Evolutionary conservation across 2,329 filamentous ascomycete species (phyloP), one percentile per base, ranked within the genome.

Genomic region (Diaporthe amygdali): DNA sequence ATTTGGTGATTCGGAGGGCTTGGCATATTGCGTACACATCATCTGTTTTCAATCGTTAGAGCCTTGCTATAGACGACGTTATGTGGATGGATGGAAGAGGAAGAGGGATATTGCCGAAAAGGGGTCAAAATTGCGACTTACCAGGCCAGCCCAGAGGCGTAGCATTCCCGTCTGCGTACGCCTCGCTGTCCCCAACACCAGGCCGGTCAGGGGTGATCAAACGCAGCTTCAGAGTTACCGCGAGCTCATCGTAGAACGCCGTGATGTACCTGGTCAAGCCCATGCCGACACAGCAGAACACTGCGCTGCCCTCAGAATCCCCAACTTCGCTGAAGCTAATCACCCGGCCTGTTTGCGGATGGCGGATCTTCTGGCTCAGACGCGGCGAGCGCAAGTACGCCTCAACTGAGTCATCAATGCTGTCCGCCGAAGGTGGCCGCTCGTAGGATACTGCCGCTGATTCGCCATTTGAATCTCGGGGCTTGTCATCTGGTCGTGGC

Each of bases 241-340:
- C 96, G 67, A 99, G 86, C 80, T 99, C 96, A 79, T 99, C 96
- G 79, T 98, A 99, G 79, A 99, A 99, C 0, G 95, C 95, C 72
- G 94, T 98, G 72, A 99, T 93, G 79, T 96, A 99, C 81, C 96
- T 90, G 14, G 96, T 99, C 77, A 99, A 82, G 0, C 96, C 96
- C 96, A 99, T 99, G 25, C 96, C 96, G 3, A 99, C 95, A 77
- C 96, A 99, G 79, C 96, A 97, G 76, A 99, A 95, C 2, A 99
- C 94, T 3, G 95, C 96, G 75, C 93, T 96, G 1, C 96, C 96
- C 52, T 96, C 90, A 0, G 95, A 91, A 79, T 98, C 95, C 17
- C 96, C 96, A 3, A 99, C 96, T 80, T 99, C 96, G 0, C 96
- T 98, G 78, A 98, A 99, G 0, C 95, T 97, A 75, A 99, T 98